These are phyloP conservation scores for Hygrophoropsis aurantiaca DNA, from an alignment of 768 basidiomycete species.

Conservation along the genomic window DNA sequence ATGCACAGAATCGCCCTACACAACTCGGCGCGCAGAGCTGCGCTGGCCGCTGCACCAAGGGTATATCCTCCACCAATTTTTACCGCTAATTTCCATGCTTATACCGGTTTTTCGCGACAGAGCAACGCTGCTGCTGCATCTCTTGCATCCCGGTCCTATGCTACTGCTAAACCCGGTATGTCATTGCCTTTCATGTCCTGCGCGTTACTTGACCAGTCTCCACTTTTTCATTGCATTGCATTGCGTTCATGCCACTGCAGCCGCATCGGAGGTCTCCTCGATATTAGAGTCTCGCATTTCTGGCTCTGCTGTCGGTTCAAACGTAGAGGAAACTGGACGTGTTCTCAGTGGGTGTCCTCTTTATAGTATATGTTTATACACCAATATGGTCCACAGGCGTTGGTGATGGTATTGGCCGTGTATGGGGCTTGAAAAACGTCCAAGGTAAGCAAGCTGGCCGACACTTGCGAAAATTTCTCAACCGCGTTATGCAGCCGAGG, in stretches of 20 bases:
- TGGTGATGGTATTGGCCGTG: slow-evolving; percentile 99
- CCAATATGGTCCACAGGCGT: slow-evolving; percentile 59
- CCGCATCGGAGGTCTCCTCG: slow-evolving; percentile 98
- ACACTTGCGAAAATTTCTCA: slow-evolving; percentile 4
- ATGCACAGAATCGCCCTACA: slow-evolving; percentile 87
- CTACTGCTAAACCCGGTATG: slow-evolving; percentile 96
- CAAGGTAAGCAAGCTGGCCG: slow-evolving; percentile 61
- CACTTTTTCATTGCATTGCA: slow-evolving; percentile 27
- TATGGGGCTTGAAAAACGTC: slow-evolving; percentile 98
- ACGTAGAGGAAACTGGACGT: slow-evolving; percentile 99
- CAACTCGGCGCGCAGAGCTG: slow-evolving; percentile 79
- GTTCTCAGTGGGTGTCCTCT: slow-evolving; percentile 78
- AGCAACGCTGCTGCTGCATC: slow-evolving; percentile 40
- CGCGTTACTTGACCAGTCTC: slow-evolving; percentile 15
- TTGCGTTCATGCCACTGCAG: slow-evolving; percentile 53
- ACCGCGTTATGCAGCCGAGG: slow-evolving; percentile 66
- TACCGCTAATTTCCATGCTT: slow-evolving; percentile 5
- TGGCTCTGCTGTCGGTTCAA: slow-evolving; percentile 85
- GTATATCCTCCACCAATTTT: slow-evolving; percentile 37
- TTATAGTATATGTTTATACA: slow-evolving; percentile 24
- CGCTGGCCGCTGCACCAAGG: slow-evolving; percentile 66
- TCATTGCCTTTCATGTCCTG: slow-evolving; percentile 10
- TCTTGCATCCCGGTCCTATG: slow-evolving; percentile 80
- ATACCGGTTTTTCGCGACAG: slow-evolving; percentile 23
- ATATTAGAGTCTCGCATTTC: slow-evolving; percentile 99